These are phyloP conservation scores for Colletotrichum tamarilloi DNA, from an alignment of 2,329 filamentous ascomycete species.

Conservation along the genomic window DNA sequence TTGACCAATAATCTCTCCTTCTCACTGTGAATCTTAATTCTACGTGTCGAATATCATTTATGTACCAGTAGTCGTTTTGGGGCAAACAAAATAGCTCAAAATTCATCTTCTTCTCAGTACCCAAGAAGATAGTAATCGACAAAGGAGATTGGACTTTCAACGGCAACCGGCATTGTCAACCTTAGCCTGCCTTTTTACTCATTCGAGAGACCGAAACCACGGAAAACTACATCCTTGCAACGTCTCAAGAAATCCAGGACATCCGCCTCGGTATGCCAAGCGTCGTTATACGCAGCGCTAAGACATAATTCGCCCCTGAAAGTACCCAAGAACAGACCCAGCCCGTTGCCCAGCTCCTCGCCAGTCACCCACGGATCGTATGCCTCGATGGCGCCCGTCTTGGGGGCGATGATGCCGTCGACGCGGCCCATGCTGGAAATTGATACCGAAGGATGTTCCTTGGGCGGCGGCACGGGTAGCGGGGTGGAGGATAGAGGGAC, in stretches of 20 bases:
- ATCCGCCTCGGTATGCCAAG: slow-evolving; percentile 48
- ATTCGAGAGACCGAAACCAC: not conserved
- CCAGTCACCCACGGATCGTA: slow-evolving; percentile 56
- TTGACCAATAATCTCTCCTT: too few species aligned
- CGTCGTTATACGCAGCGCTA: slow-evolving; percentile 55
- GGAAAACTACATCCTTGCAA: slow-evolving; percentile 27
- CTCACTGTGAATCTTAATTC: too few species aligned
- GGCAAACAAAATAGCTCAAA: too few species aligned
- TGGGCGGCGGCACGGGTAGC: slow-evolving; percentile 40
- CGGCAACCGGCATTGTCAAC: too few species aligned
- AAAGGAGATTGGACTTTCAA: too few species aligned
- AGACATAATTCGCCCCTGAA: slow-evolving; percentile 49
- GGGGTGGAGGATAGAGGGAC: slow-evolving; percentile 30
- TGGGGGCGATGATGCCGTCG: slow-evolving; percentile 46
- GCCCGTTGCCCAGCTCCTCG: slow-evolving; percentile 53
- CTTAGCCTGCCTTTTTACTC: too few species aligned
- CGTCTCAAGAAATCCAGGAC: slow-evolving; percentile 39
- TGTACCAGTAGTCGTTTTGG: too few species aligned
- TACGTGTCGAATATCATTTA: too few species aligned
- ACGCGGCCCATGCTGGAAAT: slow-evolving; percentile 50
- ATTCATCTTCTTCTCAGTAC: too few species aligned
- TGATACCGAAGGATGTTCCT: slow-evolving; percentile 41
- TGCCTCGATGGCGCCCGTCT: slow-evolving; percentile 42
- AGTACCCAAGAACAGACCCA: slow-evolving; percentile 53
- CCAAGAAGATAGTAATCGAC: too few species aligned